phyloP scores from a whole-genome alignment of 2,329 filamentous ascomycete genomes.

The Chrysoporthe austroafricana region DNA sequence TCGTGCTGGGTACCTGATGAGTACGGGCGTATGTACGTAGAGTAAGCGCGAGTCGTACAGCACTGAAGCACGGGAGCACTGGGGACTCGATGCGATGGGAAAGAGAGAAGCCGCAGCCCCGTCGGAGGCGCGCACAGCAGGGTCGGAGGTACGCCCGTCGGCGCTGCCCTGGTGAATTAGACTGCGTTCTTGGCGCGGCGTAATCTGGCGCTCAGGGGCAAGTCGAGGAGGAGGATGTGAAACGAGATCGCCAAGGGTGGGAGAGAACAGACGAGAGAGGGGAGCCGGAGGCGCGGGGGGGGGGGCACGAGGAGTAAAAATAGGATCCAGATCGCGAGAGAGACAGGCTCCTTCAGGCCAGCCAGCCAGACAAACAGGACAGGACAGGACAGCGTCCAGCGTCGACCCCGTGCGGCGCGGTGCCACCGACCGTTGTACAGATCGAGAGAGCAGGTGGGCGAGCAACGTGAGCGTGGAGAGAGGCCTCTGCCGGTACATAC shows the following conservation, averaged over 20 bases:
- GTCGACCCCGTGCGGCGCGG: neutral
- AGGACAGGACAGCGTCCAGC: neutral
- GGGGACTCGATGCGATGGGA: too few species aligned
- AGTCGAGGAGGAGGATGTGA: neutral
- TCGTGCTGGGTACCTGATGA: too few species aligned
- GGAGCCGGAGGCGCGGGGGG: neutral
- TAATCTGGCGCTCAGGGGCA: constrained; percentile 14
- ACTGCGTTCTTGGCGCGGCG: constrained; percentile 5
- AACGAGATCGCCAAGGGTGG: constrained; percentile 10
- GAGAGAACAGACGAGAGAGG: neutral
- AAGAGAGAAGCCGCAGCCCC: neutral
- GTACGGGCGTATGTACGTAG: too few species aligned
- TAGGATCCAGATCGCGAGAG: neutral
- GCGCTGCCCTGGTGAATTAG: neutral
- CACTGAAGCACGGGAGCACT: too few species aligned
- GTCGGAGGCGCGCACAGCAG: neutral
- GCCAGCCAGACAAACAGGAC: neutral
- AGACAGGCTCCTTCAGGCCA: neutral
- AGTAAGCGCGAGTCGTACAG: too few species aligned
- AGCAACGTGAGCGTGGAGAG: neutral
- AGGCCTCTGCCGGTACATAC: too few species aligned
- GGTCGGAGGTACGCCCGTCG: neutral
- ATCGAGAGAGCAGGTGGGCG: neutral
- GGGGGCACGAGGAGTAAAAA: constrained; percentile 4
- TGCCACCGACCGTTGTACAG: neutral